Evolutionary conservation across 1,139 yeast genomes (phyloP).

Genomic region (Yamadazyma friedrichii): DNA sequence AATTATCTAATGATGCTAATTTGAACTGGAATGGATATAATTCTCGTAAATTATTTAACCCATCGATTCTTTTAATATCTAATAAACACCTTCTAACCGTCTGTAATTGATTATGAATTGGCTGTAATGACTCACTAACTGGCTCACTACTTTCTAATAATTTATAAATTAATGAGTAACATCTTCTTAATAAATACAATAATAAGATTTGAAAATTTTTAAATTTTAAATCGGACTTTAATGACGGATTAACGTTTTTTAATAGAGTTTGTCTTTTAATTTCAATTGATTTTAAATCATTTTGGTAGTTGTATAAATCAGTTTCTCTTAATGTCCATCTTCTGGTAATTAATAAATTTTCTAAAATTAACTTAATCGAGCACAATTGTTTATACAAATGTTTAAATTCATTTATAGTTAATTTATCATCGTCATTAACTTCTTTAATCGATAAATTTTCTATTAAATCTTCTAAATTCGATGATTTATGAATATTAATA

Average conservation of each 20-base stretch:
- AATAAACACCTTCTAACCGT: constrained; percentile 87
- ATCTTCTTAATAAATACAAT: constrained; percentile 78
- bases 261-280: constrained; percentile 51
- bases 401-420: constrained; percentile 17
- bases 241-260: constrained; percentile 5
- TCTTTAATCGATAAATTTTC: constrained; percentile 24
- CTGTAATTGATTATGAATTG: constrained; percentile 86
- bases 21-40: constrained; percentile 94
- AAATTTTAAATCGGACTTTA: constrained; percentile 17
- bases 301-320: constrained; percentile 81
- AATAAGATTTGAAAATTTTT: constrained; percentile 59
- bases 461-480: constrained; percentile 21
- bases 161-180: constrained; percentile 86
- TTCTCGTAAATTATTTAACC: constrained; percentile 81
- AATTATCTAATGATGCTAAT: constrained; percentile 81
- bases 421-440: constrained; percentile 12
- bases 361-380: constrained; percentile 69
- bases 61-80: constrained; percentile 91
- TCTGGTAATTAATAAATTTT: constrained; percentile 81
- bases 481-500: constrained; percentile 57
- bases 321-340: constrained; percentile 97
- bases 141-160: constrained; percentile 91
- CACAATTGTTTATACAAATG: constrained; percentile 42
- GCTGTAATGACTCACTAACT: constrained; percentile 88
- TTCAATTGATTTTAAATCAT: constrained; percentile 69